Base-by-base conservation (phyloP, 1,284 basidiomycete genomes). In the Moesziomyces parantarcticus region DNA sequence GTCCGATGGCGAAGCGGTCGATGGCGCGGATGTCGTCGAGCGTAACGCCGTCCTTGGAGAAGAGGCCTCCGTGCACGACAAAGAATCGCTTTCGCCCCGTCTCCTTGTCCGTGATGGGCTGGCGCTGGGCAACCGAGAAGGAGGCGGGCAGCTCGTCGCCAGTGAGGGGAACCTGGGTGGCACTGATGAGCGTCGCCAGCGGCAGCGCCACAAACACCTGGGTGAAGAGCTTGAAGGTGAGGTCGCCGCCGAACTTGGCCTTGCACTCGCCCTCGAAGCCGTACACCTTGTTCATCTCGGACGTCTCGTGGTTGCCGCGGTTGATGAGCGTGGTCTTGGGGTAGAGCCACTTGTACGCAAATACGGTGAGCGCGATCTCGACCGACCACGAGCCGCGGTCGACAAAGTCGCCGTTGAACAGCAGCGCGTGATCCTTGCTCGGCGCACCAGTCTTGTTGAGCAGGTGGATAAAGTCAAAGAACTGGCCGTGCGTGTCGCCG, bases 331-430 rank as follows among this genome's bases (percentile, higher is more conserved):
- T 79, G n/a, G 75, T 79, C 46, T 75, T 61, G 34, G 82, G 81
- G 65, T 79, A 81, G 49, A 82, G 74, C 77, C 95, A 99, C 88
- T 99, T 99, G 86, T 92, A 97, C 6, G 95, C 93, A 81, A 99
- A 93, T 3, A 95, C 90, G 10, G 92, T 92, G 65, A 99, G 85
- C 56, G 95, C 94, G 59, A 98, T 95, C 85, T 99, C 97, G 62
- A 97, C 92, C 11, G 92, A 93, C 95, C 95, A 97, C 34, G 92
- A 94, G 16, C 96, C 97, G 65, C 97, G 90, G 85, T 99, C 97
- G 42, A 99, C 97, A 71, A 76, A 76, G 65, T 75, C 71, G 50
- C 82, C 82, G 58, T 83, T 83, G 76, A 82, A 83, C 23, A 83
- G 75, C 23, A 83, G 52, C 6, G 79, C 80, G 50, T 84, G 81